Evolutionary conservation across 2,329 filamentous ascomycete species (phyloP), one percentile per base, ranked within the genome.

Genomic region (Scedosporium dehoogii): DNA sequence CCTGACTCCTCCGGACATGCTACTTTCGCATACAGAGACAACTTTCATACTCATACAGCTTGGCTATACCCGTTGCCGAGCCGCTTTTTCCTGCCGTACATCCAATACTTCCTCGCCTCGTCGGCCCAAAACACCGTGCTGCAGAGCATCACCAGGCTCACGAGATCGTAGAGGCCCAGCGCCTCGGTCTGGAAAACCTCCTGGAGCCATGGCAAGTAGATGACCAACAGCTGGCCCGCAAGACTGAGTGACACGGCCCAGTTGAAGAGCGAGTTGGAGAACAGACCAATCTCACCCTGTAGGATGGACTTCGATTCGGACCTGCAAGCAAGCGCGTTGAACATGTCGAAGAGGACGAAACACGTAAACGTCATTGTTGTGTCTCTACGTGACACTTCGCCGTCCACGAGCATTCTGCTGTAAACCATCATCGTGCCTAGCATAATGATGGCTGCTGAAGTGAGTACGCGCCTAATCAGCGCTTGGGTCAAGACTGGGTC

Each of bases 281-380:
- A 89, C 12, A 96, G 73, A 7, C 89, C 85, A 59, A 96, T 81
- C 72, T 99, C 92, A 48, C 94, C 93, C 27, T 88, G 83, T 3
- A 99, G 82, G 4, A 99, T 81, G 10, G 90, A 96, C 74, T 97
- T 97, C 65, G 84, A 86, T 72, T 96, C 92, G 6, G 90, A 96
- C 58, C 94, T 90, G 75, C 94, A 99, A 16, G 91, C 88, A 23
- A 99, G 81, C 1, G 94, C 94, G 74, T 99, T 97, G 81, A 97
- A 97, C 94, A 99, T 99, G 79, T 99, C 94, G 75, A 97, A 99
- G 61, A 99, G 84, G 56, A 99, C 94, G 72, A 99, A 99, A 76
- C 92, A 96, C 5, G 94, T 99, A 73, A 99, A 99, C 0, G 94
- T 97, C 90, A 99, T 97, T 66, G 94, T 99, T 1, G 94, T 99